A percentile compares a stretch with the other conserved stretches of the same genome.
phyloP scores from a whole-genome alignment of 306 rosid species.

The Crotalaria pallida region DNA sequence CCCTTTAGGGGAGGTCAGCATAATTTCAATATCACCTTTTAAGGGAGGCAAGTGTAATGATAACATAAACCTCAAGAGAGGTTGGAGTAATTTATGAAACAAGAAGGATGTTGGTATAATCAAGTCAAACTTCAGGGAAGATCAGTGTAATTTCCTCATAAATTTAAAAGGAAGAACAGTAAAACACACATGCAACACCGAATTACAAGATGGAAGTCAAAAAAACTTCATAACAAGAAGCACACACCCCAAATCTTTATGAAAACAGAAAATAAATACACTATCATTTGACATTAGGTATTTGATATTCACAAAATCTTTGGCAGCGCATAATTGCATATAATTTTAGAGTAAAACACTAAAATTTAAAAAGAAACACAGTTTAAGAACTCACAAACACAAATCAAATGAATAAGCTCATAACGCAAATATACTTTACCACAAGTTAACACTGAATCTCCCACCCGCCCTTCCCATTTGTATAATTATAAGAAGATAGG shows the following conservation, averaged over 20 bases:
- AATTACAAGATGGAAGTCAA: not conserved
- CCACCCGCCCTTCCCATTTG: not conserved
- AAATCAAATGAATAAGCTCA: not conserved
- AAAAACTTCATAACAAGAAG: not conserved
- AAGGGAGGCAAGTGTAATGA: no score
- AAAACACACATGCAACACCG: no score
- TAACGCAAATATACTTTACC: not conserved
- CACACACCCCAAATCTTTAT: not conserved
- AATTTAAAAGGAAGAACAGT: no score
- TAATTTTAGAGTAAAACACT: constrained; percentile 21
- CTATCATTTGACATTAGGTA: not conserved
- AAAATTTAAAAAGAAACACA: not conserved
- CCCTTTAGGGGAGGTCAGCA: no score
- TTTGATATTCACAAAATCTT: not conserved
- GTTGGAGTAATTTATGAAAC: no score
- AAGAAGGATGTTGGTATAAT: no score
- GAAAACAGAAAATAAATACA: not conserved
- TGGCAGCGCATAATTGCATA: not conserved
- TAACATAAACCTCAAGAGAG: no score
- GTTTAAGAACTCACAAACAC: not conserved
- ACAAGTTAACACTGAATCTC: not conserved
- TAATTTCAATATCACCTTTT: no score
- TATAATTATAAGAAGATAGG: not conserved
- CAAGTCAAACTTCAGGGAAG: no score
- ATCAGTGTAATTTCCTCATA: no score